Base-by-base conservation (phyloP, 73 alveolate species). In the Paramecium primaurelia region DNA sequence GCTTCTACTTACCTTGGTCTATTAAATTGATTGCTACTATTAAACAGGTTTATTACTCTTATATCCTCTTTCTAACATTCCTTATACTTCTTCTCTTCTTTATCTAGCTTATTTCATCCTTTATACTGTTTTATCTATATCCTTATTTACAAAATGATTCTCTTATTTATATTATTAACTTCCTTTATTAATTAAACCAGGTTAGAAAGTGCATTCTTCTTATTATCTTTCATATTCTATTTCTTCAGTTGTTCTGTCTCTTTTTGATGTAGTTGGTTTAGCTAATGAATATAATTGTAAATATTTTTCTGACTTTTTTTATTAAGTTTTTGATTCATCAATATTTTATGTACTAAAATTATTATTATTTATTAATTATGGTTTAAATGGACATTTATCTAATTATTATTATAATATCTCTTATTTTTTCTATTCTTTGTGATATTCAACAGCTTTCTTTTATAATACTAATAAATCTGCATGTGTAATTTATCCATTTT, bases 201-300 rank as follows among this genome's bases (percentile, higher is more conserved):
- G 94, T 89, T 89, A 28, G 68, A 89, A 89, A 40, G 94, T 89
- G 42, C 94, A 89, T 71, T 89, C 94, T 34, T 89, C 94, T 28
- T 34, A 68, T 58, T 89, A 71, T 73, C 20, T 89, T 71, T 89
- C 94, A 71, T 71, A 89, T 71, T 89, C 94, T 10, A 89, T 89
- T 71, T 89, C 94, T 11, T 89, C 88, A 3, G 28, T 89, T 26
- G 86, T 83, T 47, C 88, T 71, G 37, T 89, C 94, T 16, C 88
- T 89, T 30, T 89, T 89, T 42, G 14, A 44, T 8, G 86, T 89
- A 7, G 71, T 45, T 20, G 88, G 88, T 28, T 89, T 89, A 12
- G 94, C 77, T 18, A 89, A 47, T 8, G 58, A 71, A 89, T 89
- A 89, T 7, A 89, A 73, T 44, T 89, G 22, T 11, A 71, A 20